Base-by-base conservation (phyloP, 345 rosid species). In the Dimocarpus longan region DNA sequence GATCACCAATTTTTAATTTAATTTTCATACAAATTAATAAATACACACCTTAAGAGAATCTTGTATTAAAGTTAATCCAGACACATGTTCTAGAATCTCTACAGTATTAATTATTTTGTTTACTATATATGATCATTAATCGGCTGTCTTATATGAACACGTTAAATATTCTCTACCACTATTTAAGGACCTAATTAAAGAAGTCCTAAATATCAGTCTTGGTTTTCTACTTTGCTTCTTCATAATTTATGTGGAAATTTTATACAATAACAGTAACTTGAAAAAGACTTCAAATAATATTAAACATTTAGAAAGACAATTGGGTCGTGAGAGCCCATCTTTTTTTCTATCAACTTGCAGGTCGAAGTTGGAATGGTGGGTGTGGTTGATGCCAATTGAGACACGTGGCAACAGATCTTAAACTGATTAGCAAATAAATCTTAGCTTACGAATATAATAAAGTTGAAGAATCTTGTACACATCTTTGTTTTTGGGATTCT, bases 331-430 rank as follows among this genome's bases (percentile, higher is more conserved):
- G 26, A 63, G 42, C n/a, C 42, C 13, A 26, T 6, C 28, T 21
- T 18, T 28, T 42, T 28, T 63, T 5, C 19, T 0, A 48, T 76
- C 78, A 66, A 66, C 78, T 76, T 66, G 4, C 65, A 12, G 18
- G 57, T 76, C 72, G 67, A 66, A 76, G 65, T 76, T 67, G 64
- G 79, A 76, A 76, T 21, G 52, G 79, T 76, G n/a, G 79, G 40
- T 76, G 66, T 8, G 12, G 21, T 50, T 50, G 8, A 52, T 66
- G 44, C n/a, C n/a, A 7, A 52, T 37, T 28, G 11, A 60, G 48
- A n/a, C 72, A 76, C 44, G n/a, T 66, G 79, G 71, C 71, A 66
- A 4, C 15, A 50, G 8, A 62, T n/a, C 18, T 4, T 16, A 13
- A 19, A 15, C 10, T 26, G 28, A 28, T 66, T 48, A 64, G 43